These are phyloP conservation scores for Colletotrichum karsti DNA, from an alignment of 2,329 filamentous ascomycete genomes.

Conservation along the genomic window DNA sequence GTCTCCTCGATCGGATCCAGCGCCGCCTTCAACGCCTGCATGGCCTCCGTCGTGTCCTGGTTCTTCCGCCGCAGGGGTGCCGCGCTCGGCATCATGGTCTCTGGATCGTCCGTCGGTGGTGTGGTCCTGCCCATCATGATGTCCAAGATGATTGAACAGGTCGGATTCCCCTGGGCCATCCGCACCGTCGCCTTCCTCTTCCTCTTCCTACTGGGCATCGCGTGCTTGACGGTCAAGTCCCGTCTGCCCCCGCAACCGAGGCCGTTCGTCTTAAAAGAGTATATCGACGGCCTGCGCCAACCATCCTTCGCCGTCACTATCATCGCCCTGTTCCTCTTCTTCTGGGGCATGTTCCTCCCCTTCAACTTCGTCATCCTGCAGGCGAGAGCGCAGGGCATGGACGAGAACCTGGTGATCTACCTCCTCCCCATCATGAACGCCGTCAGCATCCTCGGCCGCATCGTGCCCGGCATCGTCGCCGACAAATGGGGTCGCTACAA, in stretches of 20 bases:
- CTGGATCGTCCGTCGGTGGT: constrained; percentile 64
- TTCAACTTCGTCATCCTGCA: constrained; percentile 62
- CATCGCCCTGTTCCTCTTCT: constrained; percentile 61
- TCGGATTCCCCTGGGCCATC: constrained; percentile 59
- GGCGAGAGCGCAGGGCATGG: constrained; percentile 53
- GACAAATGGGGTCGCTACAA: constrained; percentile 56
- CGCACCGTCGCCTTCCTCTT: constrained; percentile 57
- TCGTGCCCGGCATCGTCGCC: constrained; percentile 57
- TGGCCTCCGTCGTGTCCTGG: constrained; percentile 57
- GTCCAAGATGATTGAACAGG: constrained; percentile 58
- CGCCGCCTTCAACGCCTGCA: constrained; percentile 51
- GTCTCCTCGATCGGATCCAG: constrained; percentile 50
- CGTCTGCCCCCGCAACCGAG: constrained; percentile 54
- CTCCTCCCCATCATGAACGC: constrained; percentile 66
- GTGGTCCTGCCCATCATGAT: constrained; percentile 69
- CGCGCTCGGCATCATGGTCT: constrained; percentile 61
- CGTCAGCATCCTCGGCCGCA: constrained; percentile 59
- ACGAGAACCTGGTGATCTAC: constrained; percentile 51
- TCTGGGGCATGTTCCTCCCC: constrained; percentile 62
- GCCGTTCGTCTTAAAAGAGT: constrained; percentile 55
- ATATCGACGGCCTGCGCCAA: constrained; percentile 56
- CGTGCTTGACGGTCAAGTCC: constrained; percentile 46
- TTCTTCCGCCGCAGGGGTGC: constrained; percentile 60
- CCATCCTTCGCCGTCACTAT: constrained; percentile 52
- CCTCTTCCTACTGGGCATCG: constrained; percentile 44